Evolutionary conservation across 345 rosid species (phyloP), one percentile per base, ranked within the genome.

Genomic region (Raphanus raphanistrum): DNA sequence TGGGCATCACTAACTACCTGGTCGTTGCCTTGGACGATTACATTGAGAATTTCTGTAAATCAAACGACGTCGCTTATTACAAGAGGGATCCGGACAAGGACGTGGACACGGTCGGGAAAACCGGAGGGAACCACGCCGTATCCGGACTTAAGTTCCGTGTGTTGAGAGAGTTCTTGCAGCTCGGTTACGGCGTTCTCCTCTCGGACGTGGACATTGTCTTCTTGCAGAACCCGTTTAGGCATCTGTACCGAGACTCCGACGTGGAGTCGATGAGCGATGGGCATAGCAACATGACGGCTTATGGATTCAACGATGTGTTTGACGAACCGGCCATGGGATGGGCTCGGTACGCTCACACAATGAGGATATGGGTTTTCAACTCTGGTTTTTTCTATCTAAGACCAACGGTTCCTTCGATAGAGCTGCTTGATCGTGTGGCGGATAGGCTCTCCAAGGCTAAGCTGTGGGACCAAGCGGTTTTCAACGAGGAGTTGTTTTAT

Each of bases 191-290:
- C 65, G 97, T 95, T 75, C 98, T 92, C 76, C 97, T 95, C 71
- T 95, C 98, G 6, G 99, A 92, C 80, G 83, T 94, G 41, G 99
- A 94, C 73, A 90, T 94, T 74, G 91, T 94, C 7, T 90, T 84
- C 81, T 78, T 92, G 82, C 97, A 90, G 82, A 90, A 95, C 81
- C 99, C 99, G 5, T 95, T 95, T 84, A 83, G 90, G 82, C 84
- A 89, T 86, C 86, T 95, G 2, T 84, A 86, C 70, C 89, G 97
- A 58, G 98, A 95, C 79, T 92, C 96, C 63, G 98, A 95, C 75
- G 92, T 95, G 41, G 99, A 92, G 83, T 92, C 98, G 10, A 92
- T 94, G 98, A 82, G 88, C 41, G 98, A 94, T 78, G 98, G 98
- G 35, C 98, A 94, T 80, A 67, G 74, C 73, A 92, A 94, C 71